Base-by-base conservation (phyloP, 495 filamentous ascomycete genomes). In the Podospora pseudocomata region DNA sequence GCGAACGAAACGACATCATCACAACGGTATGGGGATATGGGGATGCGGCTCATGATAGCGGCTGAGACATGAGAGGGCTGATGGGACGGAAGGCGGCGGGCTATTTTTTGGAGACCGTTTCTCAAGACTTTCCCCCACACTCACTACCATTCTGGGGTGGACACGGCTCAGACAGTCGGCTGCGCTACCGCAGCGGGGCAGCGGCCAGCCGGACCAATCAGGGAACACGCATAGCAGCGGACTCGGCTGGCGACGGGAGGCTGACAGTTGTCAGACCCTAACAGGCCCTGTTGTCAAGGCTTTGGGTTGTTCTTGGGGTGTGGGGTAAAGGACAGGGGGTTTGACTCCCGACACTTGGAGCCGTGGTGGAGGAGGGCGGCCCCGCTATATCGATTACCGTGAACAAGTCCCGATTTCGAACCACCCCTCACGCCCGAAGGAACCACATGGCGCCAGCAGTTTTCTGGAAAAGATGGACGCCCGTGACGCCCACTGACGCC, bases 381-480 rank as follows among this genome's bases (percentile, higher is more conserved):
- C 79, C 80, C 79, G 77, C 79, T 65, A 49, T 72, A 49, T 72
- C 72, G 67, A 80, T 74, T 81, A 74, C 80, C 80, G 80, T 74
- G 71, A 71, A 68, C 66, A 77, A 75, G 74, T 78, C 76, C 76
- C 76, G 76, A 70, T 28, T 62, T 54, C 56, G 70, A 72, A 72
- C 71, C 72, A 49, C 39, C 74, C 73, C 74, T 68, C 59, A 56
- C 65, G 27, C 54, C 63, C 23, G 23, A 39, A 28, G 60, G 61
- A 68, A 58, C 61, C 32, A 44, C 18, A 61, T 27, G 23, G 28
- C 27, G 60, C 68, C 19, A 53, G 30, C 30, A 61, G 73, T 67
- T 16, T 55, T 49, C 65, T 70, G 63, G 59, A 71, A 68, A 65
- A 63, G 18, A 39, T 64, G 66, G 63, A 64, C 27, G 19, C 55